Base-by-base conservation (phyloP, 257 asterid genomes). In the Thymus quinquecostatus region DNA sequence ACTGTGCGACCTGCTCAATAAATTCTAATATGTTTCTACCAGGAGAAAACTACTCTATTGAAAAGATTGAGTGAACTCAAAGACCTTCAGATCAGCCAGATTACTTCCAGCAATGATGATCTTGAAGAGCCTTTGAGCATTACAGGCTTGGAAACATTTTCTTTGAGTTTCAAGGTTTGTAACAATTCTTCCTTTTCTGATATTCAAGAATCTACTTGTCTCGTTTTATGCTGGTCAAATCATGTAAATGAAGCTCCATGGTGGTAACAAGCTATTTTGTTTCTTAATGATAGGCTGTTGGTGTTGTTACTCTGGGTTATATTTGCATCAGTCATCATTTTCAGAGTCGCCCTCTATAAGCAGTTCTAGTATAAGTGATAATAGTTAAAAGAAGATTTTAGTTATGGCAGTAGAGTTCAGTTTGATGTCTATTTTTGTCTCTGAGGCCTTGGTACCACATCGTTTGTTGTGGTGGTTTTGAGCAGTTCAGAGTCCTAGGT, bases 121-220 rank as follows among this genome's bases (percentile, higher is more conserved):
- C 81, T 86, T 78, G 96, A 94, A 81, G 97, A 94, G 79, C 98
- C 89, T 63, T 83, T 91, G 48, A 91, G 82, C 92, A 85, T 89
- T 63, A 89, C 97, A 53, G 98, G 99, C 83, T 73, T 94, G 91
- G 98, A 94, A 74, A 94, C 99, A 72, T 94, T 94, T 83, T 86
- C 98, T 48, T 81, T 94, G 93, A 82, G 90, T 84, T 91, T 86
- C 83, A 91, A 88, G 99, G 99, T 91, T 73, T 64, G 80, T 56
- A 63, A 45, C 59, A 14, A 32, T 27, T 49, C 51, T 45, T 57
- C 8, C 41, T 5, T 5, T 36, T 30, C 47, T n/a, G 47, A 29
- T 57, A 30, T 13, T 66, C 56, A 64, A 43, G 60, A 75, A 53
- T 57, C 30, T 44, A 50, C 13, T 2, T 27, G 51, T 75, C 72